Percentiles rank a stretch among this genome's conserved stretches.
Conservation (phyloP, 2,329 filamentous ascomycete species). For the Dactylellina drechsleri region DNA sequence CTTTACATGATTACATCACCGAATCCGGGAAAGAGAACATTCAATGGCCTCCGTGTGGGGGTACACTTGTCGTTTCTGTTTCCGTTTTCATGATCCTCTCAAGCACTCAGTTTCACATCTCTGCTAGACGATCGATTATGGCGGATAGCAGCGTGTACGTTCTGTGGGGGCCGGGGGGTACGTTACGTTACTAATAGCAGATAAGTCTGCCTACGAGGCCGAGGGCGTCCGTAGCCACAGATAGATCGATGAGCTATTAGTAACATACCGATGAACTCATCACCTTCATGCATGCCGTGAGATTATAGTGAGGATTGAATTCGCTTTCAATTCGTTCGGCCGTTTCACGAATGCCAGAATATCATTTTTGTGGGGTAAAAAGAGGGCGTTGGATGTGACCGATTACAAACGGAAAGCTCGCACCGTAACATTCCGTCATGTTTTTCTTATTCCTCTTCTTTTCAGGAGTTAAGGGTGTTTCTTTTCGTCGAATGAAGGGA, state of each 20-base stretch:
- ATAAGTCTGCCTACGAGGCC: background rate
- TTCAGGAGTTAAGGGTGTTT: background rate
- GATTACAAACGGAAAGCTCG: conserved; percentile 10
- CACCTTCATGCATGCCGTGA: background rate
- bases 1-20: conserved; percentile 51
- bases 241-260: background rate
- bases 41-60: conserved; percentile 21
- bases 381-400: conserved; percentile 14
- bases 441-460: no score
- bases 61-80: conserved; percentile 22
- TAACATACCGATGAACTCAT: conserved; percentile 1
- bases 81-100: conserved; percentile 31
- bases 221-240: background rate
- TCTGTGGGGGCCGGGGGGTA: background rate
- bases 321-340: background rate
- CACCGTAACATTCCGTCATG: conserved; percentile 16
- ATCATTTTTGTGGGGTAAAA: conserved; percentile 14
- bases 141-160: conserved; percentile 42
- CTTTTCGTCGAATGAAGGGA: conserved; percentile 1
- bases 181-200: background rate
- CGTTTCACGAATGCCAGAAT: no score
- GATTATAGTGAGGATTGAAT: background rate
- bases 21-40: conserved; percentile 41
- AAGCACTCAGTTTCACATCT: background rate
- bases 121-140: conserved; percentile 33